Conservation (phyloP, 2,329 filamentous ascomycete species). For the Colletotrichum agaves region DNA sequence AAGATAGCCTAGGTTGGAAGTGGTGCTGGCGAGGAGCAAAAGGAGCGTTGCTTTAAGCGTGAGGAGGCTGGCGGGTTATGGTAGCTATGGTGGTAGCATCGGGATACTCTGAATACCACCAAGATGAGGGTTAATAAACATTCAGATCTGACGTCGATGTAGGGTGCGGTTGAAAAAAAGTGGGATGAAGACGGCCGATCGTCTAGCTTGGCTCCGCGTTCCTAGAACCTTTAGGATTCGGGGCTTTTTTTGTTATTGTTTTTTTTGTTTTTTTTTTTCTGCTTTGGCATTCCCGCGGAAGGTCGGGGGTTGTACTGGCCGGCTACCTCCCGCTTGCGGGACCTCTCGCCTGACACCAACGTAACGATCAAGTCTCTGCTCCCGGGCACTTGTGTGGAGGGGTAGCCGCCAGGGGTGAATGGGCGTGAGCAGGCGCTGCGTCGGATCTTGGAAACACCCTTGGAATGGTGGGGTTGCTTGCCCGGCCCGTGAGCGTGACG, state of each 20-base stretch:
- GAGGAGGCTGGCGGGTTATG: neutral
- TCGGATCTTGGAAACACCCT: conserved; percentile 36
- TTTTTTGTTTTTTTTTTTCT: conserved; percentile 3
- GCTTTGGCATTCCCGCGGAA: neutral
- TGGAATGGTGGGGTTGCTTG: conserved; percentile 33
- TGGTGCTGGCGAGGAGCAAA: neutral
- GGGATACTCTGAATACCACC: neutral
- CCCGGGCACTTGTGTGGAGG: conserved; percentile 22
- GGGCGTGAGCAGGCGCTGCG: conserved; percentile 30
- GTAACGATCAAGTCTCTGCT: neutral
- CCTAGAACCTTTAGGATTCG: neutral
- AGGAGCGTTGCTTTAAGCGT: conserved; percentile 15
- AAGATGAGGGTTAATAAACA: neutral
- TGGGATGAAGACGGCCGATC: conserved; percentile 27
- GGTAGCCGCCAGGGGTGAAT: neutral
- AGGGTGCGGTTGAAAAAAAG: conserved; percentile 8
- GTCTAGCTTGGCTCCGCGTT: conserved; percentile 1
- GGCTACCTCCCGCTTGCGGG: neutral
- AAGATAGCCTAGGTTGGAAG: neutral
- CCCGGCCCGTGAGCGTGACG: conserved; percentile 9
- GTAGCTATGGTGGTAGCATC: conserved; percentile 23
- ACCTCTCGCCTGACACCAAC: neutral
- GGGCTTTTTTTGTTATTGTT: neutral
- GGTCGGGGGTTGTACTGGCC: neutral
- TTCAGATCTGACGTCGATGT: neutral